Base-by-base conservation (phyloP, 345 rosid genomes). In the Eucalyptus erythrocorys region DNA sequence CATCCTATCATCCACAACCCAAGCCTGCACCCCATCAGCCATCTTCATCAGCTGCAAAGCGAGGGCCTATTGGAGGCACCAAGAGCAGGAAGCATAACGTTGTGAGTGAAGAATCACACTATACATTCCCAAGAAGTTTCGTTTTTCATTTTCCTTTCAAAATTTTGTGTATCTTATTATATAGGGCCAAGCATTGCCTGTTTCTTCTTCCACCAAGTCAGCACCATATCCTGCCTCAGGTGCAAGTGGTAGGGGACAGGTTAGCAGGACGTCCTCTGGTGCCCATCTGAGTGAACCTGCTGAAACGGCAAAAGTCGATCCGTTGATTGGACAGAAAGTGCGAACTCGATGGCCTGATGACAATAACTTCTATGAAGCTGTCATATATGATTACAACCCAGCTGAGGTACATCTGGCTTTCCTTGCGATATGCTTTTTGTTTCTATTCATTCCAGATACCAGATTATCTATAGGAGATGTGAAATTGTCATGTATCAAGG, bases 301-400 rank as follows among this genome's bases (percentile, higher is more conserved):
- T 57, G 95, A 94, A 48, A 95, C 92, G 89, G 91, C 90, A 86
- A 89, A 91, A 17, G 91, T 91, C 87, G 93, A 94, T 85, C 91
- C 94, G 88, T 90, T 94, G 86, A 49, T 97, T 87, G 98, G 98
- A 87, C 95, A 88, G 93, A 93, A 92, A 93, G 98, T 96, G 87
- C 94, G 92, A 94, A 97, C 97, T 66, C 94, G 94, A 89, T 97
- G 99, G 99, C 99, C 99, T 61, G 98, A 97, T 89, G 99, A 97
- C 93, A 97, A 97, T 92, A 94, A 95, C 91, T 97, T 97, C 88
- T 96, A 97, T 89, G 97, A 96, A 90, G 99, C 99, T 92, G 91
- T 95, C 88, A 97, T 97, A 91, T 94, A 96, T 79, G 94, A 93
- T 87, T 97, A 95, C 86, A 90, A 93, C 87, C 92, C 95, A 61